phyloP scores from a whole-genome alignment of 1,284 basidiomycete species.

The Heliocybe sulcata region DNA sequence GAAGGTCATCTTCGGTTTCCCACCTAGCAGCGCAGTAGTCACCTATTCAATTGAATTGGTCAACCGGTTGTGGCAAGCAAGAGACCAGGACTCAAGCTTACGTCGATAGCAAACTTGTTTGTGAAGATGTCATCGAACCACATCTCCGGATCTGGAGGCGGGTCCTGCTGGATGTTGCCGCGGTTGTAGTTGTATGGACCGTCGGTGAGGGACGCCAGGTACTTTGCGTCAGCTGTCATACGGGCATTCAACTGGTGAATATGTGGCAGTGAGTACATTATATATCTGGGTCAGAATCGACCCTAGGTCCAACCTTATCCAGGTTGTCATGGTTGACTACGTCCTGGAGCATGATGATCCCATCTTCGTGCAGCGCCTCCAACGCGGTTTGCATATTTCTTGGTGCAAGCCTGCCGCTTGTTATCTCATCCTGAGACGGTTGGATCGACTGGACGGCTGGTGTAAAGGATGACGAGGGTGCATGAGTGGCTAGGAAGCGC shows the following conservation, averaged over 20 bases:
- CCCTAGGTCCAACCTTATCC: neutral
- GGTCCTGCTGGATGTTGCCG: neutral
- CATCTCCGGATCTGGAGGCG: neutral
- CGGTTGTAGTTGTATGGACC: neutral
- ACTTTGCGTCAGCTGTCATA: neutral
- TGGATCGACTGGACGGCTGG: constrained; percentile 7
- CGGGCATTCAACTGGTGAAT: neutral
- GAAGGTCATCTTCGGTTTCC: neutral
- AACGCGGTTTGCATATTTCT: neutral
- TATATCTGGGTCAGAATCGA: neutral
- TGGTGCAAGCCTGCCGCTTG: neutral
- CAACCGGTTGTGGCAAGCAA: neutral
- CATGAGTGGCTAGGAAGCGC: too few species aligned
- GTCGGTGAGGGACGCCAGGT: neutral
- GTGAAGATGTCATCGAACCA: neutral
- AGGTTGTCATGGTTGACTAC: neutral
- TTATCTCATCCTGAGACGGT: too few species aligned
- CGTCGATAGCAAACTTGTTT: neutral
- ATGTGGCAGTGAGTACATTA: too few species aligned
- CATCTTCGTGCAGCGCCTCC: neutral
- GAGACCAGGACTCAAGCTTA: neutral
- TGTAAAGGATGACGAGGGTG: too few species aligned
- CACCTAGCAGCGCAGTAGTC: neutral
- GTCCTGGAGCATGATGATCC: neutral
- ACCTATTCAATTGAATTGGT: too few species aligned